phyloP scores from a whole-genome alignment of 1,139 yeast species.

The Scheffersomyces titani region DNA sequence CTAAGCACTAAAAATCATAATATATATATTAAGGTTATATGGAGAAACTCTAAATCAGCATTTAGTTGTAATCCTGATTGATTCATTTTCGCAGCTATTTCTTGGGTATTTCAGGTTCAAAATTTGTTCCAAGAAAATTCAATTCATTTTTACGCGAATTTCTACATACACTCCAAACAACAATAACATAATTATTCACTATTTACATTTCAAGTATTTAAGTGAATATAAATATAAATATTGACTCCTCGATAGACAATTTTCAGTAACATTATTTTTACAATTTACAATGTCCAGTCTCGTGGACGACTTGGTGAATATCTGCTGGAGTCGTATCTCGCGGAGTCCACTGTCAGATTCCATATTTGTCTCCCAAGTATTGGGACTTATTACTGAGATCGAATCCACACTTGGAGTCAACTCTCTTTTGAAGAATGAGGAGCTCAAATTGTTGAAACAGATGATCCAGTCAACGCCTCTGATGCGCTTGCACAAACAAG shows the following conservation, averaged over 20 bases:
- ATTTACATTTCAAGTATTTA: not conserved
- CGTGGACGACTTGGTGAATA: constrained; percentile 20
- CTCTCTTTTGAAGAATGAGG: constrained; percentile 26
- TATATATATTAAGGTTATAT: too few species aligned
- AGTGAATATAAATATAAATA: too few species aligned
- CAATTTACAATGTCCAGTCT: constrained; percentile 9
- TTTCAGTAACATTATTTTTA: not conserved
- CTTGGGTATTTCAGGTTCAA: too few species aligned
- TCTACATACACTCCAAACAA: not conserved
- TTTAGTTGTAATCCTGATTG: too few species aligned
- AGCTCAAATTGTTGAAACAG: constrained; percentile 23
- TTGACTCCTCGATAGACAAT: not conserved
- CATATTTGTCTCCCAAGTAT: constrained; percentile 30
- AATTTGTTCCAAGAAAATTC: too few species aligned
- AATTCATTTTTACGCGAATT: not conserved
- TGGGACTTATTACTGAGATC: constrained; percentile 27
- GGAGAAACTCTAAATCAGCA: too few species aligned
- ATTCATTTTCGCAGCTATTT: too few species aligned
- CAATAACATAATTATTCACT: not conserved
- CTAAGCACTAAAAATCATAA: too few species aligned
- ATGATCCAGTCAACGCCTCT: constrained; percentile 30
- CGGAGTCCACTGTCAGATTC: constrained; percentile 12
- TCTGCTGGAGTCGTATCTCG: constrained; percentile 28
- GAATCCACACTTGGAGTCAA: constrained; percentile 23
- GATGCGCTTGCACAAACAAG: constrained; percentile 27